phyloP scores from a whole-genome alignment of 495 filamentous ascomycete genomes.

The Lentithecium fluviatile region DNA sequence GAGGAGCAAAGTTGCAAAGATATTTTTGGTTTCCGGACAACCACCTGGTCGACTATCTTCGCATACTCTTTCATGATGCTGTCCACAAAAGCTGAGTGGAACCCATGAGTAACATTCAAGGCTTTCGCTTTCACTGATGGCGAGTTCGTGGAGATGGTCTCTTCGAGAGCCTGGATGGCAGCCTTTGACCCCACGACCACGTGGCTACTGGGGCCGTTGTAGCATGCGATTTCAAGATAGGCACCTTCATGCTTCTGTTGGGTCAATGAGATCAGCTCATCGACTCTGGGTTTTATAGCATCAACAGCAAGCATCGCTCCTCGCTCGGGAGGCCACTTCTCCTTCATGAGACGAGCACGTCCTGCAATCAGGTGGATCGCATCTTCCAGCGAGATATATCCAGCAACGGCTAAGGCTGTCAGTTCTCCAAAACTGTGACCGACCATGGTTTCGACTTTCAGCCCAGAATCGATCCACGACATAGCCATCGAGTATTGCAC shows the following conservation, averaged over 20 bases:
- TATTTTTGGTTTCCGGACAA: conserved; percentile 27
- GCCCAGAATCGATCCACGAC: background rate
- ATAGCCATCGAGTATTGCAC: background rate
- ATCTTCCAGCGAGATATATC: background rate
- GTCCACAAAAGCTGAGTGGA: conserved; percentile 34
- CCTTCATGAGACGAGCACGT: background rate
- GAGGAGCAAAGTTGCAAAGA: background rate
- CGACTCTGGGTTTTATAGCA: too few species aligned
- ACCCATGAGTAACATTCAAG: conserved; percentile 32
- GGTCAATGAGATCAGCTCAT: too few species aligned
- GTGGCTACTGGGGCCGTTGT: conserved; percentile 26
- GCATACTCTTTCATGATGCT: conserved; percentile 11
- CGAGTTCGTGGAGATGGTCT: background rate
- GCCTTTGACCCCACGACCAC: conserved; percentile 7
- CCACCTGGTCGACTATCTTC: conserved; percentile 18
- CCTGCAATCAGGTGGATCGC: background rate
- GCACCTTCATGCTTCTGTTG: too few species aligned
- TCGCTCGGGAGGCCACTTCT: conserved; percentile 6
- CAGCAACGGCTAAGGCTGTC: background rate
- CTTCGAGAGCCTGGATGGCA: background rate
- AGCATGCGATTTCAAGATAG: conserved; percentile 29
- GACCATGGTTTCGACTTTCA: background rate
- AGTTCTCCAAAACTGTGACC: conserved; percentile 1
- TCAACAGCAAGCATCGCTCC: conserved; percentile 19
- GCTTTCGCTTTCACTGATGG: background rate